Evolutionary conservation across 169 alveolate genomes (phyloP), one percentile per base, ranked within the genome.

Genomic region (Theileria parva): DNA sequence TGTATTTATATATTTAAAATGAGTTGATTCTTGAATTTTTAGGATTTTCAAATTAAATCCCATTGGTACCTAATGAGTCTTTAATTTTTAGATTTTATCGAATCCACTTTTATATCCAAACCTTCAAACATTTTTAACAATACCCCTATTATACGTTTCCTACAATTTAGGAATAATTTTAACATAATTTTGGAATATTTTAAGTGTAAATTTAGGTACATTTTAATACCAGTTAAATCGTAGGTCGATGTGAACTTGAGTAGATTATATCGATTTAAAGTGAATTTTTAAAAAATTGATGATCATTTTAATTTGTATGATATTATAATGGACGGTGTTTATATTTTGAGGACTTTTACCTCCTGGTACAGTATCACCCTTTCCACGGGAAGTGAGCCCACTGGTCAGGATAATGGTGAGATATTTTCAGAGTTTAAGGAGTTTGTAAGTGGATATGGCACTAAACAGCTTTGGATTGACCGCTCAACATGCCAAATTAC

Each of bases 391-490:
- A 65, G 21, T 60, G 37, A 28, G 17, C 48, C 12, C 3, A 8
- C 11, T 19, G n/a, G 61, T 25, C 53, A 19, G 30, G 74, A 65
- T 65, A 25, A 0, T 21, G 13, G 17, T n/a, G 66, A 57, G 15
- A n/a, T 57, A 25, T 57, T 65, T 39, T 21, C 30, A 28, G 74
- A 65, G 13, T 25, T 44, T 28, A 32, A 37, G 51, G 74, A 65
- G 13, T 44, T 27, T 25, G 39, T 39, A 37, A 21, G 32, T 15
- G 34, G 53, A 44, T 44, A 32, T 63, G 57, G 39, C 63, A 37
- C 57, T 6, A 70, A 70, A 70, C 25, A 21, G 21, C 74, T 81
- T n/a, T 81, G 88, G 88, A 74, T 81, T 2, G 63, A 64, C 32
- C 77, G 88, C 9, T 73, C 80, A 7, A 68, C 51, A 17, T 77